Conservation (phyloP, 306 rosid species). For the Chamaecrista fasciculata region DNA sequence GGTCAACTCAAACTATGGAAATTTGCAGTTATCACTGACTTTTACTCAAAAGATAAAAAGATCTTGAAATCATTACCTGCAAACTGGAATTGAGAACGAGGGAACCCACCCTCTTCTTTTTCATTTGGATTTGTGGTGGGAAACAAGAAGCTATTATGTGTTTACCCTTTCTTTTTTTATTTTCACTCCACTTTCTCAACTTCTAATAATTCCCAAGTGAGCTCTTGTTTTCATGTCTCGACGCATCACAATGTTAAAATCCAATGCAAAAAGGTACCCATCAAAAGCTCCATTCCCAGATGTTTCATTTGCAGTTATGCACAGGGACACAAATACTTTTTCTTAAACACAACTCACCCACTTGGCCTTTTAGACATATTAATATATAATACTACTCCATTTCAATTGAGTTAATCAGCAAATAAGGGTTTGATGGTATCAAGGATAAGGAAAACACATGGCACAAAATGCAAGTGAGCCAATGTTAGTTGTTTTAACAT, state of each 20-base stretch:
- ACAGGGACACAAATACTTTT: no score
- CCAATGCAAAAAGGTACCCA: no score
- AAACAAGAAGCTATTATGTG: neutral
- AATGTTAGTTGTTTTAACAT: neutral
- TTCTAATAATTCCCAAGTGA: constrained; percentile 24
- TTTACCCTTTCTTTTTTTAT: constrained; percentile 13
- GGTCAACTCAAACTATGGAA: no score
- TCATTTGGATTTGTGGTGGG: constrained; percentile 24
- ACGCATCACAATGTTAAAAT: no score
- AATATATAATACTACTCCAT: no score
- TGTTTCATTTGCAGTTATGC: no score
- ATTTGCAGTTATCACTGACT: no score
- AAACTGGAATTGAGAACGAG: constrained; percentile 16
- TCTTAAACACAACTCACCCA: no score
- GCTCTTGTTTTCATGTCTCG: constrained; percentile 32
- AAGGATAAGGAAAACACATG: neutral
- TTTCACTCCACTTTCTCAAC: neutral
- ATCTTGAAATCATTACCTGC: no score
- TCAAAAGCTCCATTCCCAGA: no score
- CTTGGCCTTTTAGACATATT: no score
- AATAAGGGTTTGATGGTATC: constrained; percentile 14
- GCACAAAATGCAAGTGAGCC: neutral
- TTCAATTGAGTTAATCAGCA: neutral
- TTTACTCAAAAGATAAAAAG: no score
- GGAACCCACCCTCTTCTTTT: constrained; percentile 27